These are phyloP conservation scores for Sporormia fimetaria DNA, from an alignment of 495 filamentous ascomycete genomes.

Conservation along the genomic window DNA sequence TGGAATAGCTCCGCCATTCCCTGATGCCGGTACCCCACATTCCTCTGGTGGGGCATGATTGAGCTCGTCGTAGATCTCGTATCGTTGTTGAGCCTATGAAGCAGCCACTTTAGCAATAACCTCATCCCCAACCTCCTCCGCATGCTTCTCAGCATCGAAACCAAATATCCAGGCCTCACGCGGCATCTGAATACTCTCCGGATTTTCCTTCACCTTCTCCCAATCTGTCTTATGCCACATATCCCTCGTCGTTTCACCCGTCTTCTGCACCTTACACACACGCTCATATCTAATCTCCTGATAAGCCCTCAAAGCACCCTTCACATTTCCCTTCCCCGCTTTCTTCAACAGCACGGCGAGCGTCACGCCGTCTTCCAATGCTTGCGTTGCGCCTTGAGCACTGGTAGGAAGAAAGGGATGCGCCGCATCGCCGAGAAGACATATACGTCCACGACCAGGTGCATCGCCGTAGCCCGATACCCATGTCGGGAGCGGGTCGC, in stretches of 20 bases:
- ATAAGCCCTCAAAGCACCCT: slow-evolving; percentile 37
- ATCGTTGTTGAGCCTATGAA: no score
- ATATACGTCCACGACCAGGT: slow-evolving; percentile 45
- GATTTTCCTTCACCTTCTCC: slow-evolving; percentile 41
- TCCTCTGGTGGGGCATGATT: slow-evolving; percentile 17
- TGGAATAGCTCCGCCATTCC: no score
- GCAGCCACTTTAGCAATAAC: slow-evolving; percentile 28
- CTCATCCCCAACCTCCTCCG: slow-evolving; percentile 42
- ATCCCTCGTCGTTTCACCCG: slow-evolving; percentile 46
- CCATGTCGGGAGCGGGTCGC: slow-evolving; percentile 57
- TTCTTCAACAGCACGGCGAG: slow-evolving; percentile 51
- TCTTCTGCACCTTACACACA: slow-evolving; percentile 45
- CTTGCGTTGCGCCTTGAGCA: slow-evolving; percentile 60
- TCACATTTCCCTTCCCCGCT: slow-evolving; percentile 43
- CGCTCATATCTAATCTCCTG: slow-evolving; percentile 33
- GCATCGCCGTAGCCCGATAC: slow-evolving; percentile 43
- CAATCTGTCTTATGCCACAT: slow-evolving; percentile 54
- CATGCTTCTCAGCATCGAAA: slow-evolving; percentile 45
- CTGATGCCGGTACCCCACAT: slow-evolving; percentile 25
- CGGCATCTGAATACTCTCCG: slow-evolving; percentile 42
- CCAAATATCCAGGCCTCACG: slow-evolving; percentile 48
- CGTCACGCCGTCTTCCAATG: slow-evolving; percentile 61
- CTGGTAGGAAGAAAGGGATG: slow-evolving; percentile 65
- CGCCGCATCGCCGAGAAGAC: slow-evolving; percentile 56
- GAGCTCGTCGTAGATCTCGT: no score